These are phyloP conservation scores for Sisymbrium altissimum DNA, from an alignment of 345 rosid genomes.

Conservation along the genomic window DNA sequence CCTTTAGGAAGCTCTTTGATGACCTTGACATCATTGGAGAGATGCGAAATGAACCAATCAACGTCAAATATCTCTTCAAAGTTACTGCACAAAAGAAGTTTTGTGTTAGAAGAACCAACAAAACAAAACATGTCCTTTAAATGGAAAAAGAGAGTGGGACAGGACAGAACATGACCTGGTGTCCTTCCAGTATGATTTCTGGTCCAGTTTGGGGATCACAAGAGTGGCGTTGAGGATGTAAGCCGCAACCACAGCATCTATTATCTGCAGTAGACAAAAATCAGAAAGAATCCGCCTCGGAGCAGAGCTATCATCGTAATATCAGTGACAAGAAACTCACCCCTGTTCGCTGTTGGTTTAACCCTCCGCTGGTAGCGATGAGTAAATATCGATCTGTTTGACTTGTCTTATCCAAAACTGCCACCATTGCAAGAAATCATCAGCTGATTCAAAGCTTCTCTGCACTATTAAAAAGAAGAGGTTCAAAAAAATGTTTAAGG, in stretches of 20 bases:
- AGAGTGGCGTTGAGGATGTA: constrained; percentile 93
- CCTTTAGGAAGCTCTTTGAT: constrained; percentile 60
- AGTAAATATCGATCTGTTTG: constrained; percentile 59
- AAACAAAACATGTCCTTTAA: neutral
- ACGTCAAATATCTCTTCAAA: constrained; percentile 82
- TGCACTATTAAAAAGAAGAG: too few relatives aligned
- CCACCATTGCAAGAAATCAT: constrained; percentile 8
- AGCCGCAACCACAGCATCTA: constrained; percentile 87
- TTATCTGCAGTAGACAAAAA: constrained; percentile 48
- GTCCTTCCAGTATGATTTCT: constrained; percentile 91
- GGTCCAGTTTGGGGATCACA: constrained; percentile 82
- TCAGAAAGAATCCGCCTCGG: neutral
- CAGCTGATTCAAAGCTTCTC: neutral
- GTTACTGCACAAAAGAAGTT: constrained; percentile 47
- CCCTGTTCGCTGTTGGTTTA: constrained; percentile 94
- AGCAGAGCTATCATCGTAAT: neutral
- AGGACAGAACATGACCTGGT: constrained; percentile 42
- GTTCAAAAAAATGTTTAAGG: neutral
- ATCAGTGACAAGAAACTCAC: constrained; percentile 39
- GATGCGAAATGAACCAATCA: constrained; percentile 72
- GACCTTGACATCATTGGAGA: constrained; percentile 60
- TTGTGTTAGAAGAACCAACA: constrained; percentile 5
- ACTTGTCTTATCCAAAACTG: constrained; percentile 53
- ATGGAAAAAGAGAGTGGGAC: neutral
- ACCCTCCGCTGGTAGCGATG: constrained; percentile 92